These are phyloP conservation scores for Huntiella decipiens DNA, from an alignment of 2,329 filamentous ascomycete genomes.

Conservation along the genomic window DNA sequence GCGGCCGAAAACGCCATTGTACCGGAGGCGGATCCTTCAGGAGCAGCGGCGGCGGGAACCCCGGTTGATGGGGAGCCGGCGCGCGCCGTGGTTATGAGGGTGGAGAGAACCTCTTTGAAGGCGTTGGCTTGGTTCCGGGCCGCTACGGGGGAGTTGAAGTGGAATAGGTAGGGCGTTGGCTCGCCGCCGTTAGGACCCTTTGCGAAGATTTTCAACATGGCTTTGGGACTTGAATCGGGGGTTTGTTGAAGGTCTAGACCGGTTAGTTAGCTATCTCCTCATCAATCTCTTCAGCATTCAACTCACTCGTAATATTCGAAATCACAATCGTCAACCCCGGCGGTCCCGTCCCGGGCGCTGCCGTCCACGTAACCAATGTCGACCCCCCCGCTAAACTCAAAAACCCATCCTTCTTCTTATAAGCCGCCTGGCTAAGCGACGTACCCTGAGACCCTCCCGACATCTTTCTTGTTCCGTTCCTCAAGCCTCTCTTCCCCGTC, in stretches of 20 bases:
- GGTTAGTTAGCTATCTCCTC: no score
- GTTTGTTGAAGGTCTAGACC: slow-evolving; percentile 76
- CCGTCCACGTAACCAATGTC: slow-evolving; percentile 64
- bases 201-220: slow-evolving; percentile 83
- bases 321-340: slow-evolving; percentile 52
- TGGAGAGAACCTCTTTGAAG: slow-evolving; percentile 65
- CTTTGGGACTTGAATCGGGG: slow-evolving; percentile 68
- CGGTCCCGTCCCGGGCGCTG: slow-evolving; percentile 41
- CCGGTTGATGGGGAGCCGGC: slow-evolving; percentile 31
- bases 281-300: neutral
- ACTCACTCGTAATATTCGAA: slow-evolving; percentile 62
- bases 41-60: slow-evolving; percentile 23
- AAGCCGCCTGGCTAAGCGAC: slow-evolving; percentile 49
- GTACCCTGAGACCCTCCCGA: slow-evolving; percentile 12
- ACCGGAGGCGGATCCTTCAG: slow-evolving; percentile 27
- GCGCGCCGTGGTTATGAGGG: slow-evolving; percentile 54
- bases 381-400: slow-evolving; percentile 57
- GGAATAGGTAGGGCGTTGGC: slow-evolving; percentile 61
- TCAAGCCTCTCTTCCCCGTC: no score
- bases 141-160: slow-evolving; percentile 57
- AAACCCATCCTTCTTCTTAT: slow-evolving; percentile 91
- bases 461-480: no score
- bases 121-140: slow-evolving; percentile 70
- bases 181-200: slow-evolving; percentile 40
- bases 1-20: slow-evolving; percentile 65